A percentile compares a stretch with the other conserved stretches of the same genome.
Evolutionary conservation across 768 basidiomycete genomes (phyloP).

Genomic region (Tricholoma furcatifolium): DNA sequence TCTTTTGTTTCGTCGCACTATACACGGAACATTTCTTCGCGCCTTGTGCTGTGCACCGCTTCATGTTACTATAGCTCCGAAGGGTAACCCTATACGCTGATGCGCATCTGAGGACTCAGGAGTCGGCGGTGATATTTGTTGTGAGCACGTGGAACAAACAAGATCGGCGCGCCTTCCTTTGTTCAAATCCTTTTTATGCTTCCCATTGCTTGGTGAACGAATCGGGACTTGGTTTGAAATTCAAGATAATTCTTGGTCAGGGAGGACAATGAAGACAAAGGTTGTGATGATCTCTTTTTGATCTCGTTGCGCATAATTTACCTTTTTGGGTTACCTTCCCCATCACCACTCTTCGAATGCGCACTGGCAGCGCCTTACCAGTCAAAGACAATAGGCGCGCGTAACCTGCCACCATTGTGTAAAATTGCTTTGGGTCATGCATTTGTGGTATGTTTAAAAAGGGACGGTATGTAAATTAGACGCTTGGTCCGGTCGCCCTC

Average conservation of each 20-base stretch:
- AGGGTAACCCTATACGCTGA: conserved; percentile 5
- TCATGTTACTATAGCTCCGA: conserved; percentile 2
- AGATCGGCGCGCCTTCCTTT: conserved; percentile 22
- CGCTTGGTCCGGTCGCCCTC: conserved; percentile 13
- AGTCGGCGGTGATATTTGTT: conserved; percentile 4
- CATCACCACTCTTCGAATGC: conserved; percentile 9
- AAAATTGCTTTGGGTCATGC: conserved; percentile 5
- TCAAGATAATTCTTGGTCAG: conserved; percentile 2
- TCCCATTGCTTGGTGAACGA: conserved; percentile 9
- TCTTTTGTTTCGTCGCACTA: conserved; percentile 1
- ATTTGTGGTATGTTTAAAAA: conserved; percentile 12
- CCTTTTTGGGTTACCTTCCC: conserved; percentile 12
- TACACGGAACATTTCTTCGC: neutral
- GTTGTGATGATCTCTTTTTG: conserved; percentile 6
- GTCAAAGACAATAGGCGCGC: conserved; percentile 19
- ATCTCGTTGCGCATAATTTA: conserved; percentile 4
- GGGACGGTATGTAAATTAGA: conserved; percentile 6
- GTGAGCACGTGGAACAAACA: conserved; percentile 17
- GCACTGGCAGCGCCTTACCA: neutral
- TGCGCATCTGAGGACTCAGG: neutral
- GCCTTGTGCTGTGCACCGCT: neutral
- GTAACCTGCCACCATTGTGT: conserved; percentile 16
- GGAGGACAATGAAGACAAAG: conserved; percentile 13
- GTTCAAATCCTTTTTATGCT: conserved; percentile 14
- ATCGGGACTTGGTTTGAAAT: conserved; percentile 11